Percentiles rank a stretch among this genome's conserved stretches.
These are phyloP conservation scores for Kappamyces sp. DNA, from an alignment of 192 early-diverging fungal genomes.

Conservation along the genomic window DNA sequence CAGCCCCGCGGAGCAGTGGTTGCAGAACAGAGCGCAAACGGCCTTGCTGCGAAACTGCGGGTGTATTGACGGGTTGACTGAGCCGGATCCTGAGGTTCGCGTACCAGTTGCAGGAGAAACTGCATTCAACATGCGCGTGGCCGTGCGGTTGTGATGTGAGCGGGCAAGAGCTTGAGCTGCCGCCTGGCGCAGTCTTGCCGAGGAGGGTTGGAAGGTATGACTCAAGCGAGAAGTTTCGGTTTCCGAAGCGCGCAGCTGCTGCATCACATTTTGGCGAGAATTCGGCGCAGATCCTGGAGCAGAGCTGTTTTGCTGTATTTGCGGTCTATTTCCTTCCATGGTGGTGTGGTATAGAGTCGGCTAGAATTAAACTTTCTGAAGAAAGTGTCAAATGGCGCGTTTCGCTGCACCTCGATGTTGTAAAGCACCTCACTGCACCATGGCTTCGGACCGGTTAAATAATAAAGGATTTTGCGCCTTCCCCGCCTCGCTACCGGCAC, in stretches of 20 bases:
- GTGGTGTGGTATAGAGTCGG: too few relatives aligned
- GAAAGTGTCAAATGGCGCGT: too few relatives aligned
- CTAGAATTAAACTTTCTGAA: too few relatives aligned
- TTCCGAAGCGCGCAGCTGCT: neutral
- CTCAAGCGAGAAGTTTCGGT: neutral
- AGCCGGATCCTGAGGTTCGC: constrained; percentile 9
- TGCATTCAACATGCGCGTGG: neutral
- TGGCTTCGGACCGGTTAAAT: too few relatives aligned
- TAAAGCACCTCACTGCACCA: too few relatives aligned
- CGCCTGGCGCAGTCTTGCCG: constrained; percentile 2
- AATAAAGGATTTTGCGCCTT: too few relatives aligned
- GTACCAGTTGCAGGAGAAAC: too few relatives aligned
- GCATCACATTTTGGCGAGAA: neutral
- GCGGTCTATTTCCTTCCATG: too few relatives aligned
- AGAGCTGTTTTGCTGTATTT: too few relatives aligned
- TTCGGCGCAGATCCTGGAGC: neutral
- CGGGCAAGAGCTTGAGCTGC: constrained; percentile 3
- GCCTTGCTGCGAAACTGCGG: constrained; percentile 51
- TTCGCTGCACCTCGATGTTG: too few relatives aligned
- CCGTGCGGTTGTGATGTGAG: constrained; percentile 11
- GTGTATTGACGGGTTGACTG: constrained; percentile 43
- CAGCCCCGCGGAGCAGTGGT: constrained; percentile 34
- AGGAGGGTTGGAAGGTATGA: neutral
- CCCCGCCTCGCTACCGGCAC: too few relatives aligned
- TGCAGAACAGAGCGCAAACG: constrained; percentile 46